phyloP scores from a whole-genome alignment of 2,329 filamentous ascomycete species.

The Niveomyces coronatus region DNA sequence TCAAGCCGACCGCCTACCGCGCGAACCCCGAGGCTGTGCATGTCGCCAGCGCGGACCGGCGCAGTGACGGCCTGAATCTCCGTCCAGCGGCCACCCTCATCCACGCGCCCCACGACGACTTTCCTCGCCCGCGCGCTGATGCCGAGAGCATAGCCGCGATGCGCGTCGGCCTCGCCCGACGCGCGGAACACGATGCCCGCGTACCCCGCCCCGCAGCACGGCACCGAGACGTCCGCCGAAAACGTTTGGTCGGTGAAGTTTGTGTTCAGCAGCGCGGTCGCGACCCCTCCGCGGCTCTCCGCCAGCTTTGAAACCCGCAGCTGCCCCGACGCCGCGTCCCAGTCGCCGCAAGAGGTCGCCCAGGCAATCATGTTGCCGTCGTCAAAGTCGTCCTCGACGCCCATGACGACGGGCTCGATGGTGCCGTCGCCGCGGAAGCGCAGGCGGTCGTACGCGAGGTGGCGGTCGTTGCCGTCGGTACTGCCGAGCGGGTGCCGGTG shows the following conservation, averaged over 20 bases:
- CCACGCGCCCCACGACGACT: conserved; percentile 16
- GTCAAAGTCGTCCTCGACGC: conserved; percentile 32
- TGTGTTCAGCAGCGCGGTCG: conserved; percentile 24
- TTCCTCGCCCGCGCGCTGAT: conserved; percentile 18
- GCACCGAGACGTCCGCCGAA: conserved; percentile 18
- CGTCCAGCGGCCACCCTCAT: conserved; percentile 4
- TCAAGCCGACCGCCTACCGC: conserved; percentile 3
- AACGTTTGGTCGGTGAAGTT: conserved; percentile 25
- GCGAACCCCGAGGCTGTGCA: conserved; percentile 5
- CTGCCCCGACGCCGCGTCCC: conserved; percentile 10
- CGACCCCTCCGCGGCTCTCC: conserved; percentile 12
- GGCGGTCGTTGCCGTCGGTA: conserved; percentile 33
- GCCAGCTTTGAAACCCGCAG: too few relatives aligned
- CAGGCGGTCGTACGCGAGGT: conserved; percentile 37
- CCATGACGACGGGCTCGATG: conserved; percentile 33
- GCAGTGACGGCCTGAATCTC: conserved; percentile 1
- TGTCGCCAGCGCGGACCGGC: conserved; percentile 2
- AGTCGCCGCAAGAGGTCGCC: conserved; percentile 18
- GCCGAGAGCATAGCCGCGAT: conserved; percentile 21
- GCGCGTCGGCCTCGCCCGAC: conserved; percentile 11
- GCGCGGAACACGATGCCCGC: conserved; percentile 29
- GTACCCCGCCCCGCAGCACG: conserved; percentile 12
- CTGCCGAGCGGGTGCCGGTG: conserved; percentile 34
- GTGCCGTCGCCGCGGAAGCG: conserved; percentile 33
- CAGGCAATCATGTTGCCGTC: conserved; percentile 29